phyloP scores from a whole-genome alignment of 2,329 filamentous ascomycete genomes.

The Colletotrichum sansevieriae region DNA sequence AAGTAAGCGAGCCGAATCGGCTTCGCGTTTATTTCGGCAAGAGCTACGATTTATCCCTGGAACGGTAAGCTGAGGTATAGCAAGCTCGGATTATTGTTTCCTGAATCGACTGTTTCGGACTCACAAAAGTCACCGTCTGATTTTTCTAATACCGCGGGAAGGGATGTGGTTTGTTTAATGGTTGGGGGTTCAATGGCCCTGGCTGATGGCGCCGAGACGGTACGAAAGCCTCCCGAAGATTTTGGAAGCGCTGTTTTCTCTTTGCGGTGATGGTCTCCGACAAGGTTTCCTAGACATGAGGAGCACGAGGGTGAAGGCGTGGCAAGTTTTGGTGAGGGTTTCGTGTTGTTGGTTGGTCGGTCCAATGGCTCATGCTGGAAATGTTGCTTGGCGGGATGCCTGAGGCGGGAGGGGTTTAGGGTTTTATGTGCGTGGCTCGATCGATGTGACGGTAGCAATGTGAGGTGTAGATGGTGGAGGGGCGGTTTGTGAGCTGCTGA shows the following conservation, averaged over 20 bases:
- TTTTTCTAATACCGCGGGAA: too few relatives aligned
- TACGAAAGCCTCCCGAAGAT: slow-evolving; percentile 10
- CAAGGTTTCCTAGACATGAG: background rate
- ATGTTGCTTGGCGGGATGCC: background rate
- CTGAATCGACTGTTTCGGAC: too few relatives aligned
- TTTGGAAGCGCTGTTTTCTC: background rate
- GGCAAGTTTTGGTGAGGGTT: background rate
- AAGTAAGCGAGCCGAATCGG: background rate
- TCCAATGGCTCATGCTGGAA: background rate
- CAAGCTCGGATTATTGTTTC: background rate
- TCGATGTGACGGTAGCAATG: slow-evolving; percentile 12
- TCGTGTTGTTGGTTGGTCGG: background rate
- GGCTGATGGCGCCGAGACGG: slow-evolving; percentile 17
- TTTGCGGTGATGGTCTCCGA: background rate
- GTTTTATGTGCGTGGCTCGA: slow-evolving; percentile 5
- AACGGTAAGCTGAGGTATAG: background rate
- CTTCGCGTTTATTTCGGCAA: background rate
- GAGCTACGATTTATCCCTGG: background rate
- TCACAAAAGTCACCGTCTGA: too few relatives aligned
- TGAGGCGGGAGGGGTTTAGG: background rate
- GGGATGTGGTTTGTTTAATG: too few relatives aligned
- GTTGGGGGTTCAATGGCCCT: background rate
- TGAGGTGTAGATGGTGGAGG: background rate
- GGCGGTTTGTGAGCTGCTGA: background rate
- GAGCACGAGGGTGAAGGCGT: too few relatives aligned